Evolutionary conservation across 495 filamentous ascomycete genomes (phyloP).

Genomic region (Podospora pseudocomata): DNA sequence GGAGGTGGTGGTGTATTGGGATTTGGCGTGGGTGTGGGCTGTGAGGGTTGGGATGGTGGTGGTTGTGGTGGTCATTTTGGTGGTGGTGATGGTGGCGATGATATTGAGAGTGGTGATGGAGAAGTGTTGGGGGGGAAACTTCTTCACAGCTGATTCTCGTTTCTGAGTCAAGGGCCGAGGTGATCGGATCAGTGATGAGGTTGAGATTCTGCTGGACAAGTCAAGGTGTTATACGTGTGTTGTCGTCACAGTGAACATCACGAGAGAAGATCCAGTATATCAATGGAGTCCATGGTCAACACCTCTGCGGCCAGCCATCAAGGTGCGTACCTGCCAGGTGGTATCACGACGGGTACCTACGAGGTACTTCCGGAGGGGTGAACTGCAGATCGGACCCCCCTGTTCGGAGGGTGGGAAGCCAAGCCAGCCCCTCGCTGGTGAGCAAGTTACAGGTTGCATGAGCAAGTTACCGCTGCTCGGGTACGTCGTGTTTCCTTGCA

Average conservation of each 20-base stretch:
- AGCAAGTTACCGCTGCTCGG: background rate
- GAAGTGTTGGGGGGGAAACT: no score
- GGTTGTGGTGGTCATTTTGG: background rate
- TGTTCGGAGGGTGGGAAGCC: background rate
- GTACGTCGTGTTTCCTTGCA: background rate
- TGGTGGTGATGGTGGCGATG: background rate
- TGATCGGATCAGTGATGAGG: background rate
- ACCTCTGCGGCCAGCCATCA: background rate
- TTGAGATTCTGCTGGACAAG: background rate
- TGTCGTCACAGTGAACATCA: background rate
- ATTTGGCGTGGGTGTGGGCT: slow-evolving; percentile 9
- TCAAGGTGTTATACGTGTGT: background rate
- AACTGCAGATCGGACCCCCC: background rate
- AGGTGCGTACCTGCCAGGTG: background rate
- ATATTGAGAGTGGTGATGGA: no score
- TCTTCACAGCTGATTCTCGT: no score
- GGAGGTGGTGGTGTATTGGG: slow-evolving; percentile 12
- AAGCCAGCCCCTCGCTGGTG: slow-evolving; percentile 2
- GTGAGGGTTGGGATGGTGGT: background rate
- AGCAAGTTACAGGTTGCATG: slow-evolving; percentile 5
- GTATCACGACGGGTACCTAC: background rate
- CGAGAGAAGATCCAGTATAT: background rate
- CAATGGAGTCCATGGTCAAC: background rate
- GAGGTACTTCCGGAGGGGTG: background rate
- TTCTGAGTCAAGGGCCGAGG: no score